These are phyloP conservation scores for Colletotrichum aenigma DNA, from an alignment of 2,329 filamentous ascomycete species.

Conservation along the genomic window DNA sequence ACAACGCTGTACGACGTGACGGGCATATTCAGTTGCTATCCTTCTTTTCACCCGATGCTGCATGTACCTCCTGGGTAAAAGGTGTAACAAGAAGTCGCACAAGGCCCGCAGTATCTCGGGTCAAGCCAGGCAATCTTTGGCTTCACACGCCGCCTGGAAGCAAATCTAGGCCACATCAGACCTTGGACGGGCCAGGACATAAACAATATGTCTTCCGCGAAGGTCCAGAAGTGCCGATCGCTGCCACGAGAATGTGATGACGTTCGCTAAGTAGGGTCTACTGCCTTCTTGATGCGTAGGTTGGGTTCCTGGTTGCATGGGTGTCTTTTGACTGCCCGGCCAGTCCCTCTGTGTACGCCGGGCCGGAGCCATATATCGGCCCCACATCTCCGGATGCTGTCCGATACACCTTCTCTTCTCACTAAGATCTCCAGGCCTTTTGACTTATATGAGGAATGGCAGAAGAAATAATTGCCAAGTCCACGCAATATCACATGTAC, in stretches of 20 bases:
- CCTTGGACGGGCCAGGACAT: background rate
- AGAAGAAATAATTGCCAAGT: background rate
- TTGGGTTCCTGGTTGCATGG: background rate
- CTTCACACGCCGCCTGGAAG: background rate
- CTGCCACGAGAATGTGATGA: background rate
- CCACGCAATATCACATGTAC: background rate
- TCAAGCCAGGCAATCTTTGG: background rate
- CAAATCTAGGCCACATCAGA: background rate
- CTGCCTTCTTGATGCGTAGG: background rate
- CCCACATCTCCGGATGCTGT: background rate
- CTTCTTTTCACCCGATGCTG: background rate
- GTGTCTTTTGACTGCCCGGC: background rate
- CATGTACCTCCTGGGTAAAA: fast-evolving
- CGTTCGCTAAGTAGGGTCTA: no score
- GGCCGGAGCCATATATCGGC: background rate
- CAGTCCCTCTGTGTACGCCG: background rate
- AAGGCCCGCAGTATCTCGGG: fast-evolving
- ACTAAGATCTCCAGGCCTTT: background rate
- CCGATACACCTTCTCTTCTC: background rate
- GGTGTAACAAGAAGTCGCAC: background rate
- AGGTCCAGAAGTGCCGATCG: background rate
- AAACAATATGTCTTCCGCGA: background rate
- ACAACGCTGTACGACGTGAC: background rate
- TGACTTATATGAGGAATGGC: background rate
- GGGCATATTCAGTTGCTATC: background rate